These are phyloP conservation scores for Fusarium caatingaense DNA, from an alignment of 2,329 filamentous ascomycete species.

Conservation along the genomic window DNA sequence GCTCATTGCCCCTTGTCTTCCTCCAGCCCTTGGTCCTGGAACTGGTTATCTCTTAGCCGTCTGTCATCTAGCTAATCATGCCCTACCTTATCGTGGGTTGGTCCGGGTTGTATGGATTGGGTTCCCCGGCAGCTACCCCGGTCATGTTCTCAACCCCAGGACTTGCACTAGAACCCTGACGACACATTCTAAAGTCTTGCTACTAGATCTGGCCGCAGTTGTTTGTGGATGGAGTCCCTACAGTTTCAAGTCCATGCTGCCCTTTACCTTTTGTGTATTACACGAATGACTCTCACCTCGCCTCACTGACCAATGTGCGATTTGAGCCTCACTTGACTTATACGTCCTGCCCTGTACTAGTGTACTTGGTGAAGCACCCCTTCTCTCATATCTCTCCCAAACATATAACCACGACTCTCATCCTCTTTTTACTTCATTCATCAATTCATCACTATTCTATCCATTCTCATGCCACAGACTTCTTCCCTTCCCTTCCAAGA, in stretches of 20 bases:
- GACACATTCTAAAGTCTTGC: constrained; percentile 34
- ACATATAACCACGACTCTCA: constrained; percentile 30
- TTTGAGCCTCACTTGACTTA: constrained; percentile 45
- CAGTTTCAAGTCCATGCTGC: constrained; percentile 40
- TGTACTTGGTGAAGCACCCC: constrained; percentile 1
- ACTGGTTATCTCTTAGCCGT: constrained; percentile 19
- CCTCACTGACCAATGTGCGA: constrained; percentile 47
- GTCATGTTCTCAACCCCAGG: constrained; percentile 31
- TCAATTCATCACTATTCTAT: constrained; percentile 7
- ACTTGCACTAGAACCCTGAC: constrained; percentile 45
- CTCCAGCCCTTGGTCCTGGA: constrained; percentile 23
- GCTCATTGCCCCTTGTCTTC: constrained; percentile 19
- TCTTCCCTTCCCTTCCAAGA: constrained; percentile 25
- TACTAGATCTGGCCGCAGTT: constrained; percentile 19
- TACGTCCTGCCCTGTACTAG: constrained; percentile 22
- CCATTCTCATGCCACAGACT: constrained; percentile 33
- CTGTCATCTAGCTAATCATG: constrained; percentile 28
- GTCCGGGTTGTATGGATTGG: constrained; percentile 17
- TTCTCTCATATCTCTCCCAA: constrained; percentile 7
- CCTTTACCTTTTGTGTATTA: constrained; percentile 34
- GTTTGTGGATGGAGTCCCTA: constrained; percentile 21
- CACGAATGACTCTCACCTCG: constrained; percentile 40
- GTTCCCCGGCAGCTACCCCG: constrained; percentile 33
- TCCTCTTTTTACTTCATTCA: constrained; percentile 7
- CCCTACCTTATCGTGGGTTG: constrained; percentile 31